Base-by-base conservation (phyloP, 2,329 filamentous ascomycete species). In the Gyromitra esculenta region DNA sequence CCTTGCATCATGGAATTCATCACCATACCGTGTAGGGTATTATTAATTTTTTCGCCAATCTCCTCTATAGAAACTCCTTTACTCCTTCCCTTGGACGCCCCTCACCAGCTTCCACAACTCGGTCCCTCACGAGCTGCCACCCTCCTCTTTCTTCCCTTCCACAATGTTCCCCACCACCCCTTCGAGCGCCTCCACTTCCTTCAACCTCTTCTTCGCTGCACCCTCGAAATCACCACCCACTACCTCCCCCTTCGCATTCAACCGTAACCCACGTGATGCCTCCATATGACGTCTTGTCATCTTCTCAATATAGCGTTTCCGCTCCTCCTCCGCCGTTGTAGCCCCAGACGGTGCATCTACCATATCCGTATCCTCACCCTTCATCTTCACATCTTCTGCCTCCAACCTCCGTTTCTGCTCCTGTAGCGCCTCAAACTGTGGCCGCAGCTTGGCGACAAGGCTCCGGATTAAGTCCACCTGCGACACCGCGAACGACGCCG, bases 221-320 rank as follows among this genome's bases (percentile, higher is more conserved):
- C 65, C 71, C 54, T 73, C 74, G 68, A 73, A 77, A 66, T 91
- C 88, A 9, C 89, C 89, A 81, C 90, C 89, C 76, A 88, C 86
- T 62, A 91, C 86, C 81, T 89, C 89, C 9, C 90, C 90, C 76
- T 87, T 84, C 4, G 84, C 82, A 1, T 88, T 89, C 43, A 91
- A 82, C 80, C 93, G 91, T 73, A 94, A 84, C 0, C 91, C 91
- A 59, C 89, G 86, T 57, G 89, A 86, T 37, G 85, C 87, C 84
- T 97, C 92, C 52, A 97, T 85, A 82, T 96, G 92, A 76, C 91
- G 87, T 79, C 89, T 86, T 65, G 92, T 92, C 81, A 94, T 90
- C 69, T 88, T 88, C 84, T 97, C 94, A 63, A 98, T 90, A 82
- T 98, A 98, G 79, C 91, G 88, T 73, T 91, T 87, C 76, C 95